Percentiles rank a stretch among this genome's conserved stretches.
Evolutionary conservation across 257 asterid species (phyloP).

Genomic region (Solanum corneliomulleri): DNA sequence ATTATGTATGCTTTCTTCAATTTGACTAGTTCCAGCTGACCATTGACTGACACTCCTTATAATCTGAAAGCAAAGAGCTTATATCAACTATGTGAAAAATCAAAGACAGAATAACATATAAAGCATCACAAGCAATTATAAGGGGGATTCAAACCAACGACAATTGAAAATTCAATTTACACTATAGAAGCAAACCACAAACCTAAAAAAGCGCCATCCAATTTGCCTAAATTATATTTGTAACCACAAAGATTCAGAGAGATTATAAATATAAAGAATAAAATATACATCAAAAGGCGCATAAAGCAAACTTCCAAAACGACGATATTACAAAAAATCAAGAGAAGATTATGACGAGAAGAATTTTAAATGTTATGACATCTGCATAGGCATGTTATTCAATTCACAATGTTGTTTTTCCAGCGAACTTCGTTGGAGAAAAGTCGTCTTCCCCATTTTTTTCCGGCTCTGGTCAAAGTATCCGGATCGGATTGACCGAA

Average conservation of each 20-base stretch:
- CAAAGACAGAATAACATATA: neutral
- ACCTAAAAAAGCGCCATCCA: neutral
- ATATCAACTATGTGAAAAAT: neutral
- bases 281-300: neutral
- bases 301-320: neutral
- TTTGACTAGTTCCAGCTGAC: conserved; percentile 99
- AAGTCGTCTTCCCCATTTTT: too few relatives aligned
- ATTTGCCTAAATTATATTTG: neutral
- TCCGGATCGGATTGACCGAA: too few relatives aligned
- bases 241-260: neutral
- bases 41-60: conserved; percentile 93
- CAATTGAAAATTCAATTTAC: neutral
- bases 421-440: too few relatives aligned
- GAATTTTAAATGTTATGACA: neutral
- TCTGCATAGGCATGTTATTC: neutral
- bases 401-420: too few relatives aligned
- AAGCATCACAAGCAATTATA: neutral
- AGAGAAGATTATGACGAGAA: neutral
- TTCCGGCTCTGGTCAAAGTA: too few relatives aligned
- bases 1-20: conserved; percentile 82
- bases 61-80: conserved; percentile 38
- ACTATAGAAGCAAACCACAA: neutral
- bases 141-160: neutral
- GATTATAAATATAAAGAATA: neutral
- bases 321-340: neutral